Evolutionary conservation across 352 stramenopile species (phyloP).

Genomic region (Phytophthora multivora): DNA sequence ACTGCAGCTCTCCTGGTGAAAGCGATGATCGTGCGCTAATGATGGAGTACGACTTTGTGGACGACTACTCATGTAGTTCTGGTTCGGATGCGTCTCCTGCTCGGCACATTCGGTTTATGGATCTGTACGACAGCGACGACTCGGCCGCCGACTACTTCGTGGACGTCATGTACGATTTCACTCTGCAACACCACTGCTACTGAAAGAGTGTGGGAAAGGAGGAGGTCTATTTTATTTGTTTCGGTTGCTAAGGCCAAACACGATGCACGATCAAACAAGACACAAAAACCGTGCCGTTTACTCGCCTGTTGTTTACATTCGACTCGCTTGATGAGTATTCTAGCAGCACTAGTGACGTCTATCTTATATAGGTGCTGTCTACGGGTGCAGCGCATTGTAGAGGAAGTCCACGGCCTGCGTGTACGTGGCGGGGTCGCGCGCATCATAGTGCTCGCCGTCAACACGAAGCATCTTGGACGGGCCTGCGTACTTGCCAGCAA

Average conservation of each 20-base stretch:
- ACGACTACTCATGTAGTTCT: conserved; percentile 58
- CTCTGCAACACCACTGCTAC: conserved; percentile 29
- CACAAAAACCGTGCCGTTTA: conserved; percentile 11
- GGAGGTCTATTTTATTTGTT: conserved; percentile 29
- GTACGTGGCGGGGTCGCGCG: conserved; percentile 52
- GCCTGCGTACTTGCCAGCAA: conserved; percentile 66
- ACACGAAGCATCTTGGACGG: conserved; percentile 56
- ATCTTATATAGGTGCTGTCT: conserved; percentile 17
- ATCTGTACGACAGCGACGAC: conserved; percentile 61
- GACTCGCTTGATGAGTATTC: conserved; percentile 5
- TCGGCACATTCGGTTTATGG: conserved; percentile 66
- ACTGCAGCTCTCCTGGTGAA: conserved; percentile 20
- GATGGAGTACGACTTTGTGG: conserved; percentile 82
- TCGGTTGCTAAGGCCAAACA: conserved; percentile 1
- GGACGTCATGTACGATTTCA: conserved; percentile 69
- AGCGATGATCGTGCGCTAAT: conserved; percentile 44
- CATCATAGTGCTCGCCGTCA: conserved; percentile 70
- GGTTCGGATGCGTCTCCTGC: conserved; percentile 51
- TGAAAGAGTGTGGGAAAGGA: conserved; percentile 9
- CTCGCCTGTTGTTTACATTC: conserved; percentile 7
- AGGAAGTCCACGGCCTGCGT: conserved; percentile 70
- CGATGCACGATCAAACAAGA: conserved; percentile 14
- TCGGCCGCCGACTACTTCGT: conserved; percentile 63
- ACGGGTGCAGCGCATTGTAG: conserved; percentile 45
- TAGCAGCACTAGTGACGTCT: conserved; percentile 7